A percentile compares a stretch with the other conserved stretches of the same genome.
phyloP scores from a whole-genome alignment of 2,329 filamentous ascomycete genomes.

The Diaporthe vaccinii region DNA sequence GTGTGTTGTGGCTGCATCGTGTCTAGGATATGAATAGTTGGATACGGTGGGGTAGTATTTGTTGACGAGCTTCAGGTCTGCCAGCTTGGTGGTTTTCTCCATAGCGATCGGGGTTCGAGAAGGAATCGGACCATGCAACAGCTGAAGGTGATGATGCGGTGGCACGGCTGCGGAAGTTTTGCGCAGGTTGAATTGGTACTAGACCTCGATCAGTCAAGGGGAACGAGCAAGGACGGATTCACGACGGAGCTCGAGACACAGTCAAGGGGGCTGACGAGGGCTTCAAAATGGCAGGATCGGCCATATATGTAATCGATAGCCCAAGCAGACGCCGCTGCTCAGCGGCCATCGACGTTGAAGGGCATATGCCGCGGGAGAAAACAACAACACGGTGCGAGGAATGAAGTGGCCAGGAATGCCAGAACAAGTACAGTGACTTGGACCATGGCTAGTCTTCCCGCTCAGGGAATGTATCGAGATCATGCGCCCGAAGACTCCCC shows the following conservation, averaged over 20 bases:
- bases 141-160: neutral
- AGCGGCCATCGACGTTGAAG: neutral
- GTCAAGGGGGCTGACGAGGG: constrained; percentile 11
- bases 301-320: constrained; percentile 35
- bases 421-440: constrained; percentile 26
- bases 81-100: constrained; percentile 37
- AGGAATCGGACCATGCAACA: neutral
- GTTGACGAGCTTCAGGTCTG: constrained; percentile 41
- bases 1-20: constrained; percentile 3
- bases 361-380: constrained; percentile 14
- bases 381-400: constrained; percentile 42
- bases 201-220: neutral
- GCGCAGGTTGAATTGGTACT: neutral
- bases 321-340: neutral
- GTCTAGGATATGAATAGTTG: constrained; percentile 40
- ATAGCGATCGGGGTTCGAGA: constrained; percentile 23
- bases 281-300: constrained; percentile 22
- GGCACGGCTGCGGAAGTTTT: constrained; percentile 4
- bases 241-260: constrained; percentile 15
- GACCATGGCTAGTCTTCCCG: neutral
- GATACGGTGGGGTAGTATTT: constrained; percentile 40
- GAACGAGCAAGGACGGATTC: neutral
- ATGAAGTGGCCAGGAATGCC: constrained; percentile 40
- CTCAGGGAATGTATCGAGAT: constrained; percentile 19
- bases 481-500: neutral